Evolutionary conservation across 345 rosid genomes (phyloP).

Genomic region (Odontarrhena argentea): DNA sequence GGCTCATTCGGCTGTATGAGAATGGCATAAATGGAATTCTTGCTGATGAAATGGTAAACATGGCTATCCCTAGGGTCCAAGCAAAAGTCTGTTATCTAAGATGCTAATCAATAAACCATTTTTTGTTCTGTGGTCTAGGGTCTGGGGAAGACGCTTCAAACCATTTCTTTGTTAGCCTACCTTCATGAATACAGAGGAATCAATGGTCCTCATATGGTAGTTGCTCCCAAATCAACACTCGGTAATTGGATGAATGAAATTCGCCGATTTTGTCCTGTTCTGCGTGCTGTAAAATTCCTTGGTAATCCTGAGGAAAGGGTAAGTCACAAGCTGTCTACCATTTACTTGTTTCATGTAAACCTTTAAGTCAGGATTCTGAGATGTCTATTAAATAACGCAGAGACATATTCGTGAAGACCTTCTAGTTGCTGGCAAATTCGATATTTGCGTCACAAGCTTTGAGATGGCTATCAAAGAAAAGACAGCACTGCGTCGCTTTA

Average conservation of each 20-base stretch:
- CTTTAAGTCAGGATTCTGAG: conserved; percentile 10
- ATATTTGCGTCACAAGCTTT: conserved; percentile 97
- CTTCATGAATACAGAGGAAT: conserved; percentile 96
- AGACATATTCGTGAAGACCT: conserved; percentile 88
- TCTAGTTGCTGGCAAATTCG: conserved; percentile 95
- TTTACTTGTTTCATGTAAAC: conserved; percentile 10
- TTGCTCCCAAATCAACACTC: conserved; percentile 99
- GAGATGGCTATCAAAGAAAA: conserved; percentile 99
- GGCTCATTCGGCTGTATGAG: conserved; percentile 95
- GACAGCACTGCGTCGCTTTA: conserved; percentile 81
- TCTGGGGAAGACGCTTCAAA: conserved; percentile 97
- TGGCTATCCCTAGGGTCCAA: not conserved
- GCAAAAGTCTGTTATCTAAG: conserved; percentile 3
- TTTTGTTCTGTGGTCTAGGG: conserved; percentile 55
- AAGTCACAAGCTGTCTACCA: conserved; percentile 35
- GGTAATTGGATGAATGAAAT: conserved; percentile 99
- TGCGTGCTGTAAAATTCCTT: conserved; percentile 94
- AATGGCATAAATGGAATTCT: conserved; percentile 97
- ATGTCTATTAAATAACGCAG: conserved; percentile 45
- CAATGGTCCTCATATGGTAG: conserved; percentile 99
- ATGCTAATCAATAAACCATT: conserved; percentile 3
- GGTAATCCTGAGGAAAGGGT: conserved; percentile 99
- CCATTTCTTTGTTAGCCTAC: conserved; percentile 90
- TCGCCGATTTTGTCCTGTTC: conserved; percentile 86
- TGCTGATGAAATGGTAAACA: conserved; percentile 91